Evolutionary conservation across 2,329 filamentous ascomycete genomes (phyloP).

Genomic region (Neonectria ditissima): DNA sequence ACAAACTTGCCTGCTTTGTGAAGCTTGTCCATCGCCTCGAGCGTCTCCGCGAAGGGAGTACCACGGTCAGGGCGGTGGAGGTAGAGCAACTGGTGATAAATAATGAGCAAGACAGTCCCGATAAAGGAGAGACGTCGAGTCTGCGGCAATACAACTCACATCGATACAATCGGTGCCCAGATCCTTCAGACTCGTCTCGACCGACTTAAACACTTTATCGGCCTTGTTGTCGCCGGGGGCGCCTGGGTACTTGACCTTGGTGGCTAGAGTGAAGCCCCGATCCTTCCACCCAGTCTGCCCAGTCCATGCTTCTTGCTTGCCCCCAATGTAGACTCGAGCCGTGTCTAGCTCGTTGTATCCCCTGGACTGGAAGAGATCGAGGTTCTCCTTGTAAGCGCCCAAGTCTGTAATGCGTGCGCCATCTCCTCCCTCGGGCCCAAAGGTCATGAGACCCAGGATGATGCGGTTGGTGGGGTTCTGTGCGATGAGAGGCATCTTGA

Average conservation of each 20-base stretch:
- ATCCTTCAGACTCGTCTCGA: constrained; percentile 77
- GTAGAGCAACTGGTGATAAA: constrained; percentile 49
- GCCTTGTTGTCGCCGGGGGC: constrained; percentile 70
- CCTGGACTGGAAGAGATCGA: constrained; percentile 81
- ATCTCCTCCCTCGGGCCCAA: constrained; percentile 70
- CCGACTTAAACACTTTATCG: constrained; percentile 71
- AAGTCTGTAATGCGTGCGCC: constrained; percentile 79
- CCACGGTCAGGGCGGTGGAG: constrained; percentile 64
- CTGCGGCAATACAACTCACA: constrained; percentile 52
- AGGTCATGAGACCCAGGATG: constrained; percentile 90
- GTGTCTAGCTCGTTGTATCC: constrained; percentile 91
- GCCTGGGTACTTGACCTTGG: constrained; percentile 77
- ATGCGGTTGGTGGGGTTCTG: constrained; percentile 69
- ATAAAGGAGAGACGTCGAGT: too few species aligned
- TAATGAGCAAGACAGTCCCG: constrained; percentile 18
- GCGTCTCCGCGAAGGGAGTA: constrained; percentile 82
- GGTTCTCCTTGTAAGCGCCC: constrained; percentile 75
- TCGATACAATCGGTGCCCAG: constrained; percentile 80
- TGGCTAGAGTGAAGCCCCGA: constrained; percentile 80
- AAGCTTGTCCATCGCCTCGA: constrained; percentile 81
- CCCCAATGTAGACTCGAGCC: constrained; percentile 77
- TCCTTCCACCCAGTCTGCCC: constrained; percentile 81
- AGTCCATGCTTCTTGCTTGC: constrained; percentile 83
- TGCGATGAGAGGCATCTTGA: constrained; percentile 59
- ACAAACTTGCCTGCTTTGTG: constrained; percentile 91